Base-by-base conservation (phyloP, 2,329 filamentous ascomycete species). In the Aspergillus persii region DNA sequence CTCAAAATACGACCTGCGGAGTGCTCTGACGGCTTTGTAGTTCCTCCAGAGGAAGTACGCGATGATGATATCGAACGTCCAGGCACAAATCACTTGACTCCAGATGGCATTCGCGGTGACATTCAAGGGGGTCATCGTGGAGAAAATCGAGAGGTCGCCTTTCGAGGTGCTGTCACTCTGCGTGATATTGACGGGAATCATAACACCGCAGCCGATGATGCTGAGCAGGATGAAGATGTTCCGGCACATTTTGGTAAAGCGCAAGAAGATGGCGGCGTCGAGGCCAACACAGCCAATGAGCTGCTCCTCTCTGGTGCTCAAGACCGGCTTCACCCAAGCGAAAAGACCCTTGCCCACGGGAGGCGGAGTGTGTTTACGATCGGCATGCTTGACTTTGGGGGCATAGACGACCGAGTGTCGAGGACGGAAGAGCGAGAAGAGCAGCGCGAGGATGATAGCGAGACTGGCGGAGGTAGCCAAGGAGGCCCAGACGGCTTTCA, bases 371-470 rank as follows among this genome's bases (percentile, higher is more conserved):
- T 96, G 92, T 76, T 89, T 92, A 66, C 92, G 87, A 74, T 98
- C 94, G 72, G 92, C 90, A 80, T 97, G 89, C 74, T 96, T 96
- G 52, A 96, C 82, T 74, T 96, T 94, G 46, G 95, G 95, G 3
- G 95, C 93, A 77, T 99, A 99, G 51, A 99, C 91, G 67, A 94
- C 85, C 57, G 89, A 89, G 76, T 98, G 94, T 76, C 93, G 92
- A 4, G 95, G 95, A 61, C 95, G 90, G 57, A 98, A 82, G 68
- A 97, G 80, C 63, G 92, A 96, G 82, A 98, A 99, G 64, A 87
- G 78, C 59, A 96, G 73, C 62, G 91, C 88, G 67, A 96, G 88
- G 66, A 87, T 81, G 63, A 84, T 70, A 8, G 92, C 91, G 70
- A 95, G 80, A 57, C 86, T 89, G 49, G 97, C 72, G 3, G 94